These are phyloP conservation scores for Aspergillus sclerotiicarbonarius DNA, from an alignment of 495 filamentous ascomycete species.

Conservation along the genomic window DNA sequence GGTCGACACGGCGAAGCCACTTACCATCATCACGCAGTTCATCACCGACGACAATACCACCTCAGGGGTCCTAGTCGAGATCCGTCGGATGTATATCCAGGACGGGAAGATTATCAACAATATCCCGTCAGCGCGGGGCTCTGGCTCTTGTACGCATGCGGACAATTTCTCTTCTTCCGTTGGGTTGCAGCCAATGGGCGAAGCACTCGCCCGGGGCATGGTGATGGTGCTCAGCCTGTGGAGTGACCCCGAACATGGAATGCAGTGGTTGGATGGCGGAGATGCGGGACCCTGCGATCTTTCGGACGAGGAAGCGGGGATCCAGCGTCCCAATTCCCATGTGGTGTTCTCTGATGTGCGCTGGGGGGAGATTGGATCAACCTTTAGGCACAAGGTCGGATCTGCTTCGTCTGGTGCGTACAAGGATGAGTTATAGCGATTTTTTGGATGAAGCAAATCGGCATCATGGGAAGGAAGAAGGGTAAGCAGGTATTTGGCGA, in stretches of 20 bases:
- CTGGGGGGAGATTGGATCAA: slow-evolving; percentile 10
- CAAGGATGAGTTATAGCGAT: too few species aligned
- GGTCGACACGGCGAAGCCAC: slow-evolving; percentile 9
- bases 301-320: not conserved
- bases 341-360: slow-evolving; percentile 8
- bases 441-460: too few species aligned
- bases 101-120: slow-evolving; percentile 6
- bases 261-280: slow-evolving; percentile 60
- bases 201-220: slow-evolving; percentile 54
- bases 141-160: not conserved
- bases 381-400: not conserved
- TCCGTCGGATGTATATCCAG: slow-evolving; percentile 10
- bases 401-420: too few species aligned
- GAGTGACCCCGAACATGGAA: slow-evolving; percentile 55
- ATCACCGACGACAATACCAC: slow-evolving; percentile 5
- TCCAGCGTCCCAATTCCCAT: not conserved
- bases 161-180: not conserved
- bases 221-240: slow-evolving; percentile 61
- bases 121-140: not conserved
- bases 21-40: slow-evolving; percentile 10
- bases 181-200: slow-evolving; percentile 4
- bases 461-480: too few species aligned
- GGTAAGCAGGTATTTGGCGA: too few species aligned
- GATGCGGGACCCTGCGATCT: slow-evolving; percentile 56
- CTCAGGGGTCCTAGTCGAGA: not conserved